Base-by-base conservation (phyloP, 495 filamentous ascomycete species). In the Trichoderma erinaceum region DNA sequence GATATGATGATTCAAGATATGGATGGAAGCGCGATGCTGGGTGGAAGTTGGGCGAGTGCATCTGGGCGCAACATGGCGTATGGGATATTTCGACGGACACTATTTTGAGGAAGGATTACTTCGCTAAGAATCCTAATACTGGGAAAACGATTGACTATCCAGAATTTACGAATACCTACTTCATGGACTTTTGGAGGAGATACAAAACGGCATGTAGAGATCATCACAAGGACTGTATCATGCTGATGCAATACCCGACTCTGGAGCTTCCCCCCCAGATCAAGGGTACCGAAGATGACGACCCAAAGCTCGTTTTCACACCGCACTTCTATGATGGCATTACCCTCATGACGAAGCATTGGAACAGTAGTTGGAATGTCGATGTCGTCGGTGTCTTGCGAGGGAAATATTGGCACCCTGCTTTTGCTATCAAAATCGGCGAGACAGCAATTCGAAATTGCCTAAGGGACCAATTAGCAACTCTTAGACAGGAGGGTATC, bases 311-410 rank as follows among this genome's bases (percentile, higher is more conserved):
- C 86, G 90, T 93, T 13, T 97, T 97, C 75, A 87, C 95, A 3
- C 92, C 92, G 13, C 95, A 99, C 78, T 99, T 89, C 74, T 99
- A 99, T 75, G 95, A 99, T 75, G 95, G 96, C 15, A 87, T 99
- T 27, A 99, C 95, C 0, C 84, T 99, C 44, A 89, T 99, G 85
- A 98, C 91, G 25, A 99, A 99, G 79, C 96, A 96, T 76, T 99
- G 96, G 95, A 99, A 98, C 74, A 89, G 93, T 0, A 84, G 89
- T 25, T 99, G 95, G 89, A 99, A 99, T 72, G 88, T 99, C 18
- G 95, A 99, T 78, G 92, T 99, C 25, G 87, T 98, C 67, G 95
- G 95, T 2, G 82, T 98, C 15, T 84, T 99, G 56, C 88, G 95
- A 35, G 95, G 96, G 15, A 89, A 89, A 68, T 99, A 99, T 72